phyloP scores from a whole-genome alignment of 164 flowering plant genomes.

The Piper longum region DNA sequence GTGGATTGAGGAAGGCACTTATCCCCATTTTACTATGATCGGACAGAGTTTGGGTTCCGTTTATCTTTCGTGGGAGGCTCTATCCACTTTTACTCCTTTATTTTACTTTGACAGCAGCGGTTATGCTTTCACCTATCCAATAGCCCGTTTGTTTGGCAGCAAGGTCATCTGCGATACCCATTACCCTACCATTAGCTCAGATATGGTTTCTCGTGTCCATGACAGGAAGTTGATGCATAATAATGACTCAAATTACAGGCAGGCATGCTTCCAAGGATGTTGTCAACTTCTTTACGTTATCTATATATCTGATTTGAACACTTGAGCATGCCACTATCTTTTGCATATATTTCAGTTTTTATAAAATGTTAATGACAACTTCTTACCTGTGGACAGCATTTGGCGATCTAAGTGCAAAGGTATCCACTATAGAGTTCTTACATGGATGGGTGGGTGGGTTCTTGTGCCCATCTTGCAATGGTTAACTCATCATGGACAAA shows the following conservation, averaged over 20 bases:
- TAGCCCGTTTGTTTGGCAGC: constrained; percentile 87
- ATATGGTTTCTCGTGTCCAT: constrained; percentile 86
- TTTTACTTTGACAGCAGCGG: constrained; percentile 88
- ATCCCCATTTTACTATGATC: constrained; percentile 87
- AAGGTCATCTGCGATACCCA: constrained; percentile 85
- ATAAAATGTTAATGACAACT: background rate
- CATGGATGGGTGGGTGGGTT: constrained; percentile 77
- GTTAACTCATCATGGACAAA: constrained; percentile 92
- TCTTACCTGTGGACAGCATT: constrained; percentile 26
- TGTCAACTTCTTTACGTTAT: background rate
- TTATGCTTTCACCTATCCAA: constrained; percentile 92
- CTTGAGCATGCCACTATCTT: background rate
- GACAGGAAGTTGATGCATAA: constrained; percentile 57
- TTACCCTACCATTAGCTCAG: constrained; percentile 90
- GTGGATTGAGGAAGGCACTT: constrained; percentile 87
- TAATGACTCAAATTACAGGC: constrained; percentile 52
- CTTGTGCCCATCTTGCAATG: constrained; percentile 77
- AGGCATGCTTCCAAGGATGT: constrained; percentile 32
- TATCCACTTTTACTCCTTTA: constrained; percentile 58
- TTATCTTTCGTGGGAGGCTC: constrained; percentile 84
- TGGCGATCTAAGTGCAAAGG: constrained; percentile 67
- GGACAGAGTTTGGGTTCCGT: constrained; percentile 94
- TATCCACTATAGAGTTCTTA: constrained; percentile 53
- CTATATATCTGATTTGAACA: background rate
- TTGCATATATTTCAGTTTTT: background rate